phyloP scores from a whole-genome alignment of 2,329 filamentous ascomycete species.

The Scedosporium boydii region DNA sequence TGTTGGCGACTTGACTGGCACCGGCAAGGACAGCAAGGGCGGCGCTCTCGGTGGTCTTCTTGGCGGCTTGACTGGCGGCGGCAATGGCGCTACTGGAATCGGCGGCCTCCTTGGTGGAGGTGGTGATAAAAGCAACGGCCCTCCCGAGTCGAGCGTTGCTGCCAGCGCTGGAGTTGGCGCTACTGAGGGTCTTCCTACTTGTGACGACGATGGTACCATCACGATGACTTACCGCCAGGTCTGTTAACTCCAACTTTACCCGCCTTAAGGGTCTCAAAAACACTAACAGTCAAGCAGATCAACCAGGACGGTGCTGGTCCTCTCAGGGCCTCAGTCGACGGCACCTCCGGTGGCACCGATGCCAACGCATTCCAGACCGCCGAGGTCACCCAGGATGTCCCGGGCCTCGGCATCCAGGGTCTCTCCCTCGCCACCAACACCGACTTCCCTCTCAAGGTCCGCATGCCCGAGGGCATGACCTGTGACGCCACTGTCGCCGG shows the following conservation, averaged over 20 bases:
- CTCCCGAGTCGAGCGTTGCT: constrained; percentile 42
- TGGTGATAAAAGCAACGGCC: constrained; percentile 26
- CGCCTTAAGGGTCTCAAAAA: constrained; percentile 1
- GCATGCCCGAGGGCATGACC: constrained; percentile 60
- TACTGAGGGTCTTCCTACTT: constrained; percentile 47
- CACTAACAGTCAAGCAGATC: constrained; percentile 35
- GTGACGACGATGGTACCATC: constrained; percentile 48
- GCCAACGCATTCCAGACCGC: constrained; percentile 49
- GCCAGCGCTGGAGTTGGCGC: constrained; percentile 45
- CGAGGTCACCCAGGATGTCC: constrained; percentile 50
- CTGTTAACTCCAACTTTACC: constrained; percentile 6
- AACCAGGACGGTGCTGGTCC: constrained; percentile 64
- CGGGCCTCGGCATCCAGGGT: constrained; percentile 45
- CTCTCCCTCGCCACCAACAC: constrained; percentile 49
- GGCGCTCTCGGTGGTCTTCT: neutral
- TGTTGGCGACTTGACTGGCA: no score
- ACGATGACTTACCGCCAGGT: constrained; percentile 51
- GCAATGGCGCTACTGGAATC: constrained; percentile 15
- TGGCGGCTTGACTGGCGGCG: constrained; percentile 12
- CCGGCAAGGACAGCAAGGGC: no score
- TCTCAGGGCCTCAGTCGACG: constrained; percentile 49
- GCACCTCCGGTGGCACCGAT: constrained; percentile 54
- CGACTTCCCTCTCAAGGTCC: constrained; percentile 55
- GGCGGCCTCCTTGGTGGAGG: constrained; percentile 23
- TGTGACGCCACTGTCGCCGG: constrained; percentile 51